These are phyloP conservation scores for Yueomyces sinensis DNA, from an alignment of 805 yeast genomes.

Conservation along the genomic window DNA sequence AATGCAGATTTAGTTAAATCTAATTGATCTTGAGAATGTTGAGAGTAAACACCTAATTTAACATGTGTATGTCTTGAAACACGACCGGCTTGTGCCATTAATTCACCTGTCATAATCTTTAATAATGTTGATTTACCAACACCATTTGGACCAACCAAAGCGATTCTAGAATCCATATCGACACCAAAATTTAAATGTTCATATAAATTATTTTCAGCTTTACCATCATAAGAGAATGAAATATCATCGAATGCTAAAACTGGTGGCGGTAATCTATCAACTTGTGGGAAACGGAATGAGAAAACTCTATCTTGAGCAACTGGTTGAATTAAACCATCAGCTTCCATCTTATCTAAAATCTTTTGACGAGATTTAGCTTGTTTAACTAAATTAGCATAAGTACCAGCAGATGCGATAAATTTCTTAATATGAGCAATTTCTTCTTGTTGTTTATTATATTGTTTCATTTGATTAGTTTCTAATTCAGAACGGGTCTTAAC, in stretches of 20 bases:
- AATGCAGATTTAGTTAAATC: slow-evolving; percentile 91
- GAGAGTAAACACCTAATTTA: slow-evolving; percentile 97
- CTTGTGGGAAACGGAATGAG: slow-evolving; percentile 86
- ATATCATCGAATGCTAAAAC: slow-evolving; percentile 93
- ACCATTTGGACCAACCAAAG: slow-evolving; percentile 98
- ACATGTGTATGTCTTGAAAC: slow-evolving; percentile 95
- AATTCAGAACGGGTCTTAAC: slow-evolving; percentile 85
- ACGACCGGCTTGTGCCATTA: slow-evolving; percentile 84
- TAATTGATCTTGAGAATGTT: slow-evolving; percentile 96
- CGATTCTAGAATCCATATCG: slow-evolving; percentile 98
- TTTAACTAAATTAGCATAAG: slow-evolving; percentile 94
- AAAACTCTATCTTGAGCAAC: slow-evolving; percentile 90
- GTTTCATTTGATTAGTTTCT: slow-evolving; percentile 97
- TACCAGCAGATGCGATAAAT: slow-evolving; percentile 99
- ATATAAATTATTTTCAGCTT: slow-evolving; percentile 75
- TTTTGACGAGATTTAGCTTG: slow-evolving; percentile 99
- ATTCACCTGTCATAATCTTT: slow-evolving; percentile 92
- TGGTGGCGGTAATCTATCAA: slow-evolving; percentile 97
- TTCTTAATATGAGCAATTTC: slow-evolving; percentile 97
- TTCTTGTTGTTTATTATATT: slow-evolving; percentile 94
- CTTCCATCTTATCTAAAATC: slow-evolving; percentile 99
- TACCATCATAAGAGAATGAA: slow-evolving; percentile 80
- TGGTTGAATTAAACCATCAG: slow-evolving; percentile 90
- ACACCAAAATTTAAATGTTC: slow-evolving; percentile 91
- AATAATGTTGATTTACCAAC: slow-evolving; percentile 94